Percentiles rank a stretch among this genome's conserved stretches.
Evolutionary conservation across 768 basidiomycete species (phyloP).

Genomic region (Termitomyces sp.): DNA sequence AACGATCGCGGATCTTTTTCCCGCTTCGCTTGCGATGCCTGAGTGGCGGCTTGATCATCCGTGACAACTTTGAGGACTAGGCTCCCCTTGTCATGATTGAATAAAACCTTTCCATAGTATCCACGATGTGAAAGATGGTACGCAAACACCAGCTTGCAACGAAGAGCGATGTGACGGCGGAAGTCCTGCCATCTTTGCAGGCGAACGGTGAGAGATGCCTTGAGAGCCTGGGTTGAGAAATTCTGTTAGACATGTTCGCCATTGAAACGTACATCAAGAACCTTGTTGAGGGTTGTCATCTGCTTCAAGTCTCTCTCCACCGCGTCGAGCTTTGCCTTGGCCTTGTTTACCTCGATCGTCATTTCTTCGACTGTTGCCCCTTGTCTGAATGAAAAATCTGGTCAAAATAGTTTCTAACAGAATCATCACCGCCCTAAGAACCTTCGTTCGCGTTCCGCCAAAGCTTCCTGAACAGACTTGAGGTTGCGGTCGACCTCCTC

Average conservation of each 20-base stretch:
- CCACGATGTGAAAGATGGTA: slow-evolving; percentile 82
- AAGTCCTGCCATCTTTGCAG: slow-evolving; percentile 82
- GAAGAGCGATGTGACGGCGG: slow-evolving; percentile 82
- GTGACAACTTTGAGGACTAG: slow-evolving; percentile 79
- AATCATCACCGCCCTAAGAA: slow-evolving; percentile 24
- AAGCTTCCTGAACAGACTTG: slow-evolving; percentile 57
- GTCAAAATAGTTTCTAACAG: slow-evolving; percentile 3
- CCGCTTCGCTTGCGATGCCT: slow-evolving; percentile 55
- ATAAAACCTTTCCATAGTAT: slow-evolving; percentile 85
- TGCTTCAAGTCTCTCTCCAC: slow-evolving; percentile 63
- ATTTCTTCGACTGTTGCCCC: slow-evolving; percentile 80
- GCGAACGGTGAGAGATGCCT: slow-evolving; percentile 61
- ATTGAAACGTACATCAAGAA: slow-evolving; percentile 24
- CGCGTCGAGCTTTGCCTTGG: slow-evolving; percentile 53
- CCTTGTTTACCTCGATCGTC: slow-evolving; percentile 64
- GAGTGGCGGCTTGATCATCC: slow-evolving; percentile 69
- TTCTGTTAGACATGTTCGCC: not conserved
- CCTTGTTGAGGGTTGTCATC: slow-evolving; percentile 65
- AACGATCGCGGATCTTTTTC: slow-evolving; percentile 86
- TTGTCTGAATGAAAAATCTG: slow-evolving; percentile 40
- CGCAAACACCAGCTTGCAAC: slow-evolving; percentile 81
- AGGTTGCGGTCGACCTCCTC: slow-evolving; percentile 59
- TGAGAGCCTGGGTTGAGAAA: slow-evolving; percentile 50
- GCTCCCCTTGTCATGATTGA: slow-evolving; percentile 70
- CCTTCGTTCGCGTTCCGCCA: slow-evolving; percentile 67